Evolutionary conservation across 805 yeast genomes (phyloP).

Genomic region (Clavispora carvajalis): DNA sequence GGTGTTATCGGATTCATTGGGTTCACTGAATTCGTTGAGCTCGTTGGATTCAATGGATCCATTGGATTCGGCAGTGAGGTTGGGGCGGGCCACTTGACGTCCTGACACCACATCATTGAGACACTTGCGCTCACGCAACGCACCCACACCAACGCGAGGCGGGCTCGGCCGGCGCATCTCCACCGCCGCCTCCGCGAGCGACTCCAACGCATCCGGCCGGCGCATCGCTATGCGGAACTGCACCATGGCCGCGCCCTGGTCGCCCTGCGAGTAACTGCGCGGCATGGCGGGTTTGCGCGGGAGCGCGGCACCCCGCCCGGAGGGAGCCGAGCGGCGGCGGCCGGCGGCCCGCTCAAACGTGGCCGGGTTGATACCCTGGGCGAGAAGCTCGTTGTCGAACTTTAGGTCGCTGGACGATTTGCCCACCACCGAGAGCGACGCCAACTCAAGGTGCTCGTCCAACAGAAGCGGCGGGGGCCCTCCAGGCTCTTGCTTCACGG

Average conservation of each 20-base stretch:
- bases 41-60: no score
- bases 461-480: constrained; percentile 16
- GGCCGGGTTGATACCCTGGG: constrained; percentile 47
- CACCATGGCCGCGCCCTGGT: background rate
- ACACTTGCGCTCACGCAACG: background rate
- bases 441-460: constrained; percentile 48
- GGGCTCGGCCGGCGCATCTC: constrained; percentile 10
- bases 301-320: background rate
- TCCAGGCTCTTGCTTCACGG: no score
- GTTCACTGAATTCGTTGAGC: no score
- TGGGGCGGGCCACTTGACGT: no score
- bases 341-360: constrained; percentile 12
- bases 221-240: constrained; percentile 11
- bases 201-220: constrained; percentile 18
- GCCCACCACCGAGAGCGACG: constrained; percentile 53
- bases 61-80: no score
- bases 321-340: background rate
- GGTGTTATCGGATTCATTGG: no score
- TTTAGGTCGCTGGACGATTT: constrained; percentile 48
- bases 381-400: constrained; percentile 43
- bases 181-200: constrained; percentile 32
- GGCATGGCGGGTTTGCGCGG: background rate
- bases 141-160: background rate
- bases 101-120: no score
- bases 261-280: background rate